Evolutionary conservation across 495 filamentous ascomycete genomes (phyloP).

Genomic region (Podospora fimiseda): DNA sequence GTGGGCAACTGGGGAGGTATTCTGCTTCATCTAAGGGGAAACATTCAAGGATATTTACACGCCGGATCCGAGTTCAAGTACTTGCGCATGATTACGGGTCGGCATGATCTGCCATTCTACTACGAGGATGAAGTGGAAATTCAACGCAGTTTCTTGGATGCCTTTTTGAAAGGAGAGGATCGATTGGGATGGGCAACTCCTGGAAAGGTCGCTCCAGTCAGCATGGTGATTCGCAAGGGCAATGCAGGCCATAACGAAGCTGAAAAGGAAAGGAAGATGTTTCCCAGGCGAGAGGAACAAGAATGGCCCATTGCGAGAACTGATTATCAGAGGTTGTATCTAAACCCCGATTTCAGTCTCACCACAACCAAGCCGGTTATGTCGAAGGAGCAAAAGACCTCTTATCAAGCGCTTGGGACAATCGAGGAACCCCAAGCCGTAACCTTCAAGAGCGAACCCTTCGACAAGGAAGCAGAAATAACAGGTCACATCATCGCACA

Average conservation of each 20-base stretch:
- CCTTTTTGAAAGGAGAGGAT: slow-evolving; percentile 61
- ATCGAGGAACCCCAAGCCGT: slow-evolving; percentile 41
- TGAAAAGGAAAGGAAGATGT: slow-evolving; percentile 38
- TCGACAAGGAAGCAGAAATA: slow-evolving; percentile 54
- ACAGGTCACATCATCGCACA: slow-evolving; percentile 60
- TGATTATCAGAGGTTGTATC: slow-evolving; percentile 51
- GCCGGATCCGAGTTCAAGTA: slow-evolving; percentile 59
- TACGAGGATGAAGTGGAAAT: slow-evolving; percentile 58
- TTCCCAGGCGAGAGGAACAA: slow-evolving; percentile 47
- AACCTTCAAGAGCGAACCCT: slow-evolving; percentile 49
- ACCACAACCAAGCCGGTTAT: slow-evolving; percentile 11
- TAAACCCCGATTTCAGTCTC: slow-evolving; percentile 38
- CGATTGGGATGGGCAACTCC: slow-evolving; percentile 48
- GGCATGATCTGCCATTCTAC: slow-evolving; percentile 68
- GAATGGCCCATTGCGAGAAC: slow-evolving; percentile 62
- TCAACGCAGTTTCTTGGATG: slow-evolving; percentile 59
- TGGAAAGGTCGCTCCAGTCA: slow-evolving; percentile 52
- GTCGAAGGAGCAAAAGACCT: slow-evolving; percentile 30
- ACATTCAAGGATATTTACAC: slow-evolving; percentile 55
- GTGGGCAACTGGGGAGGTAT: slow-evolving; percentile 66
- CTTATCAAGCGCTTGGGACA: slow-evolving; percentile 51
- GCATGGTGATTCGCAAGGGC: slow-evolving; percentile 53
- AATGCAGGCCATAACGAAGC: slow-evolving; percentile 59
- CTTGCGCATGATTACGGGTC: slow-evolving; percentile 59
- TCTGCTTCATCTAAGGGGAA: slow-evolving; percentile 55